Percentiles rank a stretch among this genome's conserved stretches.
Evolutionary conservation across 2,329 filamentous ascomycete species (phyloP).

Genomic region (Capronia epimyces): DNA sequence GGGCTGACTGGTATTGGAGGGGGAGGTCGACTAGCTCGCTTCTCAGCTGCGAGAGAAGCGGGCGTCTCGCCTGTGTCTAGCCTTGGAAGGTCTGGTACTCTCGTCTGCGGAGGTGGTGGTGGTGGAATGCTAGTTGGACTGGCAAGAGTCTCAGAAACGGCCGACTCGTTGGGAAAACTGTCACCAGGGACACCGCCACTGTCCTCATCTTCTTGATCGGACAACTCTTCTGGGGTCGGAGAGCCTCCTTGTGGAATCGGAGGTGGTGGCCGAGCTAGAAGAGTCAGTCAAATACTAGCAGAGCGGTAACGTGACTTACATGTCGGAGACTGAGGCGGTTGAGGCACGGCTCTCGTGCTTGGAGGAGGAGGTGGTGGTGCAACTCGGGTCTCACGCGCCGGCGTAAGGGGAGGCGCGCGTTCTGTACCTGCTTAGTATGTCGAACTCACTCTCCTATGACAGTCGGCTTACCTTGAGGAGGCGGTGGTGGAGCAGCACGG

Average conservation of each 20-base stretch:
- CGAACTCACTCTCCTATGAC: neutral
- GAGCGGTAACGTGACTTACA: constrained; percentile 10
- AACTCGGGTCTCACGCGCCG: constrained; percentile 38
- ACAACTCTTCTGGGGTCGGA: neutral
- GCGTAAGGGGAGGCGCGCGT: constrained; percentile 42
- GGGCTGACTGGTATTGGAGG: constrained; percentile 37
- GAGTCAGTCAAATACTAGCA: constrained; percentile 3
- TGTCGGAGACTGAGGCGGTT: constrained; percentile 18
- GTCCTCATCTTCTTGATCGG: constrained; percentile 14
- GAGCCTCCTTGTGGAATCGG: constrained; percentile 7
- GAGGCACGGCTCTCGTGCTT: constrained; percentile 11
- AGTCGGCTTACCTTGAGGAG: constrained; percentile 48
- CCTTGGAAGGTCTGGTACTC: constrained; percentile 4
- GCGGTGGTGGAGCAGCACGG: constrained; percentile 41
- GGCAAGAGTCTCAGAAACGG: constrained; percentile 31
- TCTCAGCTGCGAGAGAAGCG: constrained; percentile 34
- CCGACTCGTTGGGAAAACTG: constrained; percentile 26
- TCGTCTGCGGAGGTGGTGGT: constrained; percentile 28
- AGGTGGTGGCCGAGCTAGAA: constrained; percentile 15
- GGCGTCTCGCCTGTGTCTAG: constrained; percentile 30
- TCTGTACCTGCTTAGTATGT: constrained; percentile 32
- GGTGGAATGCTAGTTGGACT: constrained; percentile 40
- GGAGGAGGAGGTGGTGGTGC: constrained; percentile 40
- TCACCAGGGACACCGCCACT: constrained; percentile 3
- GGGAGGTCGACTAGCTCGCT: constrained; percentile 39